phyloP scores from a whole-genome alignment of 2,329 filamentous ascomycete genomes.

The Talaromyces sp. region DNA sequence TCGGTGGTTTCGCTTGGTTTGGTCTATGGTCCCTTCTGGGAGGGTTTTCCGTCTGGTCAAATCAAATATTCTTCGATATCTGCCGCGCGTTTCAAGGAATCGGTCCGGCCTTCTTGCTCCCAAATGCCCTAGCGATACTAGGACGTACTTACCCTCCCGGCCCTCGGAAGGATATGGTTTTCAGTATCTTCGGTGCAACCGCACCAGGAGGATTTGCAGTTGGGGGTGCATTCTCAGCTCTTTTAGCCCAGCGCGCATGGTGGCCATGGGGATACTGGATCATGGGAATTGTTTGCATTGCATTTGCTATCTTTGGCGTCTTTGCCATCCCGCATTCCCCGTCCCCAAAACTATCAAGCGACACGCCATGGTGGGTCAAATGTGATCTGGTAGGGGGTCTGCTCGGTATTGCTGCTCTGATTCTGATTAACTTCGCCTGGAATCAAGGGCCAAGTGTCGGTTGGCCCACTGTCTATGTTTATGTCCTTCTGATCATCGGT shows the following conservation, averaged over 20 bases:
- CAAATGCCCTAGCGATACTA: background rate
- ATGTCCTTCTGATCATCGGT: slow-evolving; percentile 56
- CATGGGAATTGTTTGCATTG: background rate
- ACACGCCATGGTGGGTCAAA: too few species aligned
- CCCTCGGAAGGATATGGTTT: background rate
- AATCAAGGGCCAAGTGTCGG: slow-evolving; percentile 59
- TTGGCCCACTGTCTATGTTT: slow-evolving; percentile 54
- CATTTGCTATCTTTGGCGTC: background rate
- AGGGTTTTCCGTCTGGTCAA: background rate
- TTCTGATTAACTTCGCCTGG: slow-evolving; percentile 64
- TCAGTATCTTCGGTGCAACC: background rate
- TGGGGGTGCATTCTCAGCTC: background rate
- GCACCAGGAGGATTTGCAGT: background rate
- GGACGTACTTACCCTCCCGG: background rate
- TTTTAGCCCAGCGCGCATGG: background rate
- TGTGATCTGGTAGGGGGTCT: too few species aligned
- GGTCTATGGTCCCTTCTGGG: background rate
- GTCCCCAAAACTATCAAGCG: too few species aligned
- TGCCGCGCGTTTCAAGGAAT: background rate
- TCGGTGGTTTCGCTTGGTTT: slow-evolving; percentile 50
- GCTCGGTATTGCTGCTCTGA: slow-evolving; percentile 53
- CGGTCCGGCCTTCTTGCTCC: background rate
- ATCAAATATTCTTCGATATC: background rate
- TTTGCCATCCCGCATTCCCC: slow-evolving; percentile 10
- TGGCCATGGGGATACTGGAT: background rate